A percentile compares a stretch with the other conserved stretches of the same genome.
phyloP scores from a whole-genome alignment of 345 rosid species.

The Rhodomyrtus tomentosa region DNA sequence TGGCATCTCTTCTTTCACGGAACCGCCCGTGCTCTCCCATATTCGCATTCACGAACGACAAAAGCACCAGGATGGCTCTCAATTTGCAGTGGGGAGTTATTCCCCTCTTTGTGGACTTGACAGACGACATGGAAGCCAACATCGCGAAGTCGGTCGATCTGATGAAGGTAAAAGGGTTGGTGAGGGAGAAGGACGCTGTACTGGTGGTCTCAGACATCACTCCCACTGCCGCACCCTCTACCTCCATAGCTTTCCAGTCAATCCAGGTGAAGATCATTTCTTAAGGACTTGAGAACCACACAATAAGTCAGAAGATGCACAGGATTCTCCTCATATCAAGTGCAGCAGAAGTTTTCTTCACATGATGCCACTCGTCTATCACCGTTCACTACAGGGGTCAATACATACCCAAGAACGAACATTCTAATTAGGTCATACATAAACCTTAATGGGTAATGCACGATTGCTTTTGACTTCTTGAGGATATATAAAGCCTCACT shows the following conservation, averaged over 20 bases:
- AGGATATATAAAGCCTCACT: neutral
- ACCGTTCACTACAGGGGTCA: neutral
- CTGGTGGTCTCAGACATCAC: slow-evolving; percentile 50
- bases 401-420: no score
- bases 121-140: slow-evolving; percentile 51
- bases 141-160: slow-evolving; percentile 28
- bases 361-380: neutral
- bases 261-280: slow-evolving; percentile 45
- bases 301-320: neutral
- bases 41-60: slow-evolving; percentile 42
- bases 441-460: neutral
- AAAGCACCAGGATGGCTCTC: slow-evolving; percentile 39
- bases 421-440: no score
- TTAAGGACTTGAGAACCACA: neutral
- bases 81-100: slow-evolving; percentile 69
- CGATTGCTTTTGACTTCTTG: neutral
- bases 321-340: neutral
- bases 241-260: slow-evolving; percentile 24
- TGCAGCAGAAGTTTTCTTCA: neutral
- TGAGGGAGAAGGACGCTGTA: slow-evolving; percentile 29
- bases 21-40: slow-evolving; percentile 68
- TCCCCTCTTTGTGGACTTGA: slow-evolving; percentile 29
- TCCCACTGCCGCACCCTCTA: slow-evolving; percentile 16
- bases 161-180: slow-evolving; percentile 37
- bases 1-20: slow-evolving; percentile 66